These are phyloP conservation scores for Phlebopus sp. DNA, from an alignment of 1,284 basidiomycete genomes.

Conservation along the genomic window DNA sequence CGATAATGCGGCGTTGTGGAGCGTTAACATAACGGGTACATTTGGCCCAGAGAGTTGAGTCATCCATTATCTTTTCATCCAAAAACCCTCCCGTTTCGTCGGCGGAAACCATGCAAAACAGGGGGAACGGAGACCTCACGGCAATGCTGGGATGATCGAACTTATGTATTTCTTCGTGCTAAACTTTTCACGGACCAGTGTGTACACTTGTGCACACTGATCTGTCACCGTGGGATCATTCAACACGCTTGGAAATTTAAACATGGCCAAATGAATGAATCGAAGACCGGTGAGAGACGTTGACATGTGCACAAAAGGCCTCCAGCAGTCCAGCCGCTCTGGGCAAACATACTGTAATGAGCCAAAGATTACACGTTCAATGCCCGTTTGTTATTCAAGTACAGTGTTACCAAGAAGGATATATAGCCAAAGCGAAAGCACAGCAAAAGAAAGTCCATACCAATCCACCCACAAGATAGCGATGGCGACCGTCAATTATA, in stretches of 20 bases:
- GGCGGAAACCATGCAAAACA: too few species aligned
- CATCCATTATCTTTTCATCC: too few species aligned
- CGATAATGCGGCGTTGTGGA: conserved; percentile 16
- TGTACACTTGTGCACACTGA: background rate
- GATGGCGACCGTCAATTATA: conserved; percentile 4
- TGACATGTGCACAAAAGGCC: background rate
- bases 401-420: conserved; percentile 28
- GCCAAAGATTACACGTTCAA: conserved; percentile 23
- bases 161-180: background rate
- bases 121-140: background rate
- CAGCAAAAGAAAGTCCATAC: conserved; percentile 9
- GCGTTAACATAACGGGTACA: conserved; percentile 1
- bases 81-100: too few species aligned
- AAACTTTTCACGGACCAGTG: background rate
- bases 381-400: conserved; percentile 15
- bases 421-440: conserved; percentile 3
- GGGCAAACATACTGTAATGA: too few species aligned
- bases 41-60: too few species aligned
- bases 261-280: background rate
- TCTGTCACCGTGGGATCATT: background rate
- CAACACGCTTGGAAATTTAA: background rate
- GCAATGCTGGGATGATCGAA: background rate
- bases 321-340: too few species aligned
- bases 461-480: conserved; percentile 9
- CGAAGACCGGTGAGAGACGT: background rate